Evolutionary conservation across 179 eudicot genomes (phyloP).

Genomic region (Drosera spatulata): DNA sequence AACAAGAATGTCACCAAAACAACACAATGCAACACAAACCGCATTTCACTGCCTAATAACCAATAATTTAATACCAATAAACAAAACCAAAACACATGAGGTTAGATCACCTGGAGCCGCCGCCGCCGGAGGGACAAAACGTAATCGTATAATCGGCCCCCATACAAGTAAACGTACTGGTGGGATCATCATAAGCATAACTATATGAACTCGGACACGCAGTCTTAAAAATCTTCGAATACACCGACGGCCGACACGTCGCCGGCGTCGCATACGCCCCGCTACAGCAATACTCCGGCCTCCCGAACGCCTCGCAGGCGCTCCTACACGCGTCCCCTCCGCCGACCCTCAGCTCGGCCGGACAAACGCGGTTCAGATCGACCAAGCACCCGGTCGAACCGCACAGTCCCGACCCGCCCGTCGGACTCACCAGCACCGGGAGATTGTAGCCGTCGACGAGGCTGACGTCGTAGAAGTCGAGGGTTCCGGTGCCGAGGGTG

Average conservation of each 20-base stretch:
- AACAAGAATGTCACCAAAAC: too few species aligned
- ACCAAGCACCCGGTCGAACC: constrained; percentile 72
- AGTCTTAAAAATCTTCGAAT: constrained; percentile 59
- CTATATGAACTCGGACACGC: constrained; percentile 87
- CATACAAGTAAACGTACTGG: constrained; percentile 79
- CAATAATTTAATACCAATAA: too few species aligned
- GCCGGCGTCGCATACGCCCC: constrained; percentile 62
- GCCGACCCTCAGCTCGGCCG: constrained; percentile 34
- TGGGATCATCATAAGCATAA: constrained; percentile 86
- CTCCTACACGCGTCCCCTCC: constrained; percentile 76
- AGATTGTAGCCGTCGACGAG: constrained; percentile 83
- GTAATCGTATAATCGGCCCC: constrained; percentile 75
- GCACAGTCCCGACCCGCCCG: constrained; percentile 41
- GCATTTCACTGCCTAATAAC: too few species aligned
- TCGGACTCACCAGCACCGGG: constrained; percentile 51
- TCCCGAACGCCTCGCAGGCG: constrained; percentile 86
- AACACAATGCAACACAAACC: too few species aligned
- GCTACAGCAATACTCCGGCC: constrained; percentile 71
- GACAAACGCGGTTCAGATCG: constrained; percentile 69
- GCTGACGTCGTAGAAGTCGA: constrained; percentile 88
- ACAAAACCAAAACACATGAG: neutral
- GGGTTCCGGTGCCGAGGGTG: constrained; percentile 38
- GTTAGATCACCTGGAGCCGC: constrained; percentile 20
- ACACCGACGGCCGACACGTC: constrained; percentile 60
- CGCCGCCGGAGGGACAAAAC: constrained; percentile 75